Evolutionary conservation across 805 yeast species (phyloP), one percentile per base, ranked within the genome.

Genomic region (Ogataea methylovora): DNA sequence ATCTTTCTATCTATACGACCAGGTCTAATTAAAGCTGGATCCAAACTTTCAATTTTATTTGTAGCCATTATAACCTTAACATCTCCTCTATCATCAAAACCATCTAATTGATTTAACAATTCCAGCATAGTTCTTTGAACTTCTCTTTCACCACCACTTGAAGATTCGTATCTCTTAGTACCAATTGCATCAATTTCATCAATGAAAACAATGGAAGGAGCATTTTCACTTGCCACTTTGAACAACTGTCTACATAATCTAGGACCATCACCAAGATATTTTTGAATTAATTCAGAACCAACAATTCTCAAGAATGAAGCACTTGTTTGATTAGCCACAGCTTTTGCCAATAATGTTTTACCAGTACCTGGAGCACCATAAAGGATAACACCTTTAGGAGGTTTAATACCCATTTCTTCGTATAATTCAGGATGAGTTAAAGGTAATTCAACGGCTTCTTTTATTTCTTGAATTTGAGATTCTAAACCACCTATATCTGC

Each of bases 171-270:
- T 61, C 99, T 79, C 60, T 90, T 90, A n/a, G 95, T 84, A 61
- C 98, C 99, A 56, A 92, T 92, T 29, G 99, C 97, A 63, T 92
- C 98, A 54, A 92, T 90, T 66, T 92, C 98, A 65, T 92, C 98
- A 45, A 92, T 92, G 54, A 92, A 92, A 24, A 92, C 96, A 64
- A 92, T 92, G n/a, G 95, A 80, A 25, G 98, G 98, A 0, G 98
- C 96, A 59, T 87, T 81, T 45, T 92, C 98, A 18, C 88, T 92
- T 2, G 98, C 98, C 31, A 87, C 84, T 61, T 88, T 94, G 71
- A 92, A 92, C 39, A 92, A 77, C 52, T 94, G 97, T 56, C 98
- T 72, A 57, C 86, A 79, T 49, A 92, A 71, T 48, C 97, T 76
- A 35, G 98, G 97, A 39, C 98, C 98, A 58, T 92, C 98, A 56